Percentiles rank a stretch among this genome's conserved stretches.
phyloP scores from a whole-genome alignment of 2,329 filamentous ascomycete genomes.

The Talaromyces verruculosus region DNA sequence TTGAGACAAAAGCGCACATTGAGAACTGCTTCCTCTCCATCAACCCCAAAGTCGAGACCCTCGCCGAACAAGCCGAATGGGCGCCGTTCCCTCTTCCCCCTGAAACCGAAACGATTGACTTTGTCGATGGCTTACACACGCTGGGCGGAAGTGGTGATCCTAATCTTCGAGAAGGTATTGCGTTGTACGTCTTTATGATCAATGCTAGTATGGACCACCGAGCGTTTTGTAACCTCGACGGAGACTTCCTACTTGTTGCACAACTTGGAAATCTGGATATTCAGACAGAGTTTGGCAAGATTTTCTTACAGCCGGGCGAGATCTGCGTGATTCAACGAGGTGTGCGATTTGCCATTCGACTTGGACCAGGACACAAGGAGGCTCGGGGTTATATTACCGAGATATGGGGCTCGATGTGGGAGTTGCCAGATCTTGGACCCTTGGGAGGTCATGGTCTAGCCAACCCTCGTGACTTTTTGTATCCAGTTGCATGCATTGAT shows the following conservation, averaged over 20 bases:
- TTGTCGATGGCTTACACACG: constrained; percentile 55
- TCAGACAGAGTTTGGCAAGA: constrained; percentile 71
- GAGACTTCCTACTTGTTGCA: constrained; percentile 73
- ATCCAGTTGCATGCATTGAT: constrained; percentile 58
- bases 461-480: constrained; percentile 62
- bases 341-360: constrained; percentile 60
- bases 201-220: constrained; percentile 55
- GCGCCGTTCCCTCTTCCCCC: constrained; percentile 54
- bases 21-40: constrained; percentile 35
- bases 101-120: constrained; percentile 51
- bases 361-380: constrained; percentile 53
- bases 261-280: constrained; percentile 74
- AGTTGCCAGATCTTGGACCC: constrained; percentile 63
- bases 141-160: constrained; percentile 57
- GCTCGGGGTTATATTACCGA: constrained; percentile 64
- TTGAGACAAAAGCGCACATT: constrained; percentile 36
- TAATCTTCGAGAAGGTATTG: constrained; percentile 53
- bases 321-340: constrained; percentile 75
- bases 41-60: constrained; percentile 54
- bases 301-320: constrained; percentile 75
- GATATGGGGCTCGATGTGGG: constrained; percentile 61
- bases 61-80: constrained; percentile 56
- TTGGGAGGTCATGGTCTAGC: constrained; percentile 65
- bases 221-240: constrained; percentile 63
- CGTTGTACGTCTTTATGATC: constrained; percentile 56